These are phyloP conservation scores for Bruguiera parviflora DNA, from an alignment of 345 rosid species.

Conservation along the genomic window DNA sequence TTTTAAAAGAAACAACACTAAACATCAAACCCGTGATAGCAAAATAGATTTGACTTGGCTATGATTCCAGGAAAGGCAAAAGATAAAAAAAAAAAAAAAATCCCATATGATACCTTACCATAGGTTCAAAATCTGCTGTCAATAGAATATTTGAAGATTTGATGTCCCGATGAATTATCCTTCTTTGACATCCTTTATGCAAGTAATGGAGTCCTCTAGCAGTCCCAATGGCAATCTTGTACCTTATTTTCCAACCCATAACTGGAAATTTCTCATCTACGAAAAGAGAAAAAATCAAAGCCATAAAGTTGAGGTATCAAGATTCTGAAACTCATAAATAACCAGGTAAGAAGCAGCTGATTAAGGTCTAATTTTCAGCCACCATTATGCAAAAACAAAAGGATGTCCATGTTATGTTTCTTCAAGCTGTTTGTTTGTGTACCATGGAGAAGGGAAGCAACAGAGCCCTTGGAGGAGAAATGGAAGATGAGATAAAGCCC, in stretches of 20 bases:
- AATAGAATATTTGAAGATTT: slow-evolving; percentile 85
- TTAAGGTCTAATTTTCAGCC: background rate
- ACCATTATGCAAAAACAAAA: background rate
- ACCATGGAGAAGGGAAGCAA: slow-evolving; percentile 96
- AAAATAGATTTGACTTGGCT: background rate
- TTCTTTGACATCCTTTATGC: slow-evolving; percentile 86
- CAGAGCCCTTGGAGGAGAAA: slow-evolving; percentile 83
- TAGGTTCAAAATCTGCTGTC: slow-evolving; percentile 78
- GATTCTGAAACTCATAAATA: slow-evolving; percentile 1
- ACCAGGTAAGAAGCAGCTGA: slow-evolving; percentile 6
- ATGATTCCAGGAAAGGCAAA: too few species aligned
- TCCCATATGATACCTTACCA: slow-evolving; percentile 36
- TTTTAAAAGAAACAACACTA: background rate
- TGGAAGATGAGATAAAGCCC: slow-evolving; percentile 84
- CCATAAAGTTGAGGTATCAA: background rate
- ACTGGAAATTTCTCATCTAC: slow-evolving; percentile 47
- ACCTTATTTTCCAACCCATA: slow-evolving; percentile 74
- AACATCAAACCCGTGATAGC: background rate
- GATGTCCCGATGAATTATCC: slow-evolving; percentile 95
- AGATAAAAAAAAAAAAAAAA: background rate
- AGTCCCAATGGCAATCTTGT: slow-evolving; percentile 71
- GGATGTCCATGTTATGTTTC: too few species aligned
- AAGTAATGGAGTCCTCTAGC: slow-evolving; percentile 85
- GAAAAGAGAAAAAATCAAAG: slow-evolving; percentile 1
- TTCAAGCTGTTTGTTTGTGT: slow-evolving; percentile 2